A percentile compares a stretch with the other conserved stretches of the same genome.
Evolutionary conservation across 169 alveolate genomes (phyloP).

Genomic region (Condylostoma magnum): DNA sequence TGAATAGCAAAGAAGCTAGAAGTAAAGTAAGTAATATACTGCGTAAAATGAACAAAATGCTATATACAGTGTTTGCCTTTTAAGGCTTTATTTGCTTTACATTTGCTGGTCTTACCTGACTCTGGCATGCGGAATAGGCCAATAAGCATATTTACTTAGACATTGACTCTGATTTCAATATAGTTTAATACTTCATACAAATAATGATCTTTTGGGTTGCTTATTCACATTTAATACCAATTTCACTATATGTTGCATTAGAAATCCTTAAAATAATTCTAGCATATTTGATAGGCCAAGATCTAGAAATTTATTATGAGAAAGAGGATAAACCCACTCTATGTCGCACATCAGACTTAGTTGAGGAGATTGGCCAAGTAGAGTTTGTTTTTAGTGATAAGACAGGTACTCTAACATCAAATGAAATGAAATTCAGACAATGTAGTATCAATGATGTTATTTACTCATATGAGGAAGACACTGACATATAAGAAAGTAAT

Average conservation of each 20-base stretch:
- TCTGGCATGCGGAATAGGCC: constrained; percentile 33
- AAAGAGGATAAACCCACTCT: constrained; percentile 62
- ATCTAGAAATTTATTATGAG: not conserved
- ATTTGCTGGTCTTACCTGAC: not conserved
- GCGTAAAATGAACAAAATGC: constrained; percentile 29
- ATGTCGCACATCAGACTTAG: constrained; percentile 53
- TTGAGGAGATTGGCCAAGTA: constrained; percentile 72
- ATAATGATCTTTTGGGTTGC: constrained; percentile 54
- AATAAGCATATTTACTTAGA: no score
- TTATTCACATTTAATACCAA: constrained; percentile 33
- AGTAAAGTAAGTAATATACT: constrained; percentile 43
- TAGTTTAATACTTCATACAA: constrained; percentile 19
- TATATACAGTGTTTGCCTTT: constrained; percentile 1
- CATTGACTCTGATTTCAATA: no score
- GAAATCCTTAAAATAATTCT: not conserved
- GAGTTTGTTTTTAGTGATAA: constrained; percentile 65
- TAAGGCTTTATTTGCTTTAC: constrained; percentile 19
- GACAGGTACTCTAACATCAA: constrained; percentile 75
- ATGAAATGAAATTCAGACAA: constrained; percentile 60
- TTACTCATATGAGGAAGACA: constrained; percentile 35
- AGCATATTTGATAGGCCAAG: not conserved
- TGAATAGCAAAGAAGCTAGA: no score
- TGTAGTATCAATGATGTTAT: constrained; percentile 42
- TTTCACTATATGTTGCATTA: not conserved
- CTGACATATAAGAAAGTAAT: not conserved